Evolutionary conservation across 441 rosid species (phyloP), one percentile per base, ranked within the genome.

Genomic region (Heliophila coronopifolia): DNA sequence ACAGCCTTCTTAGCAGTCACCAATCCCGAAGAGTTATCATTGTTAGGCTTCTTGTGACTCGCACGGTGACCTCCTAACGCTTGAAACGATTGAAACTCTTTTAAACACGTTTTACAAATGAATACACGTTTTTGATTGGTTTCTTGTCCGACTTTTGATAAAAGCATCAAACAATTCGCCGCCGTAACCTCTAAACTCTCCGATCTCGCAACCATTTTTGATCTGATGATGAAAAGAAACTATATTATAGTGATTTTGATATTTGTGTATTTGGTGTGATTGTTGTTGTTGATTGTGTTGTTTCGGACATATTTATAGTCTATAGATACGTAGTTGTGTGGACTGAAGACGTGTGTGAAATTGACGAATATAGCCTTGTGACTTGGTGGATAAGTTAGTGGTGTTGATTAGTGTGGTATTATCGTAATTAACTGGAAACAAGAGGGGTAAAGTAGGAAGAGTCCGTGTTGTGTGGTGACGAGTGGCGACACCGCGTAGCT

Each of bases 31-130:
- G 65, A 51, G 8, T 6, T 30, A 9, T 52, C 60, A 4, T 18
- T 22, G 41, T 39, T 75, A 22, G 73, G 77, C 59, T 70, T 75
- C 76, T 75, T 83, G 76, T 83, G 91, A 18, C 91, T 83, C 1
- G 91, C 80, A 8, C 84, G 73, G 67, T 83, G 91, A 2, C 91
- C 91, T 0, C 91, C 91, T 4, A 83, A 59, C 7, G 91, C 91
- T 62, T 83, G 91, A 37, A 83, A 83, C 20, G 91, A 73, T 13
- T 77, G 42, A 55, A 83, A 83, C 43, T 67, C 63, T 36, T 64
- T 75, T 62, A 77, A 51, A 51, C 91, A 83, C 36, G 86, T 79
- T 52, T 83, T 83, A 76, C 91, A 83, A 1, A 77, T 33, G 54
- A 91, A 91, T 9, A 68, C 67, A 35, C 90, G 86, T 16, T 40